Evolutionary conservation across 306 rosid genomes (phyloP).

Genomic region (Cucumis sativus): Cucumber_9930_V3 NC_026658.2:4502501-4503000

Average conservation of each 20-base stretch:
- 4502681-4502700: background rate
- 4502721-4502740: no score
- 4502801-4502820: constrained; percentile 65
- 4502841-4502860: constrained; percentile 38
- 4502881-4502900: constrained; percentile 71
- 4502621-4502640: background rate
- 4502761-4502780: constrained; percentile 33
- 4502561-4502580: no score
- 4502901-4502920: constrained; percentile 67
- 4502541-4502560: no score
- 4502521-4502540: no score
- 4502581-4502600: background rate
- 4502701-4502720: background rate
- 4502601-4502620: background rate
- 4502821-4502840: constrained; percentile 60
- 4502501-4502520: no score
- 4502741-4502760: background rate
- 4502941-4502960: no score
- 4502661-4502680: background rate
- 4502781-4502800: constrained; percentile 43
- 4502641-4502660: background rate
- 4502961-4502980: no score
- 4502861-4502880: constrained; percentile 43
- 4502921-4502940: no score
- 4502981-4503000: no score